Evolutionary conservation across 139 green algal species (phyloP), one percentile per base, ranked within the genome.

Genomic region (Chlorella sp.): DNA sequence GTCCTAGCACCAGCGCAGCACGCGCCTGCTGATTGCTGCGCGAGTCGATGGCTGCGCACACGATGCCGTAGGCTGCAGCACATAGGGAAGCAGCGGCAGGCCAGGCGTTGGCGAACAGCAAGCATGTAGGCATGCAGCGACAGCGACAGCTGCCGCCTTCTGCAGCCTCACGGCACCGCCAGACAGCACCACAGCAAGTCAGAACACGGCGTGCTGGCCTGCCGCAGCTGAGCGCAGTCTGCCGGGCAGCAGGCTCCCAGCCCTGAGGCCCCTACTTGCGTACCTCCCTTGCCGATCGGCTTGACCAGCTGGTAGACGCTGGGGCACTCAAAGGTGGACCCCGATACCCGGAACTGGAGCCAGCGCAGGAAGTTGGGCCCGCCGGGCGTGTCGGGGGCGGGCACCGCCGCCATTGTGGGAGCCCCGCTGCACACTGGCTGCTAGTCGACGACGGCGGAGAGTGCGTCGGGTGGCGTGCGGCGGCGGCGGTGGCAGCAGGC

Each of bases 31-130:
- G 90, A 2, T 88, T 92, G 20, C 90, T 95, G 9, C 87, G 73
- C 6, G 58, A n/a, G 76, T 98, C 91, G 69, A 94, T 93, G 16
- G 97, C 97, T 2, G 94, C 97, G 85, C 94, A 98, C 0, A 99
- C 97, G 2, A 98, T 92, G 30, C 97, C 97, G 76, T 99, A 99
- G 11, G 97, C 97, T 84, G 79, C n/a, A 44, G 67, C 67, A 46
- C 19, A 38, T 32, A 73, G 36, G 67, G 34, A 73, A 38, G 65
- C 65, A 14, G 58, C 58, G 20, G 16, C 46, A 54, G 11, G 46
- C 46, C n/a, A n/a, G n/a, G n/a, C n/a, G n/a, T n/a, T n/a, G n/a
- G n/a, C n/a, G n/a, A n/a, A n/a, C n/a, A n/a, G n/a, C n/a, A n/a
- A n/a, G n/a, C n/a, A n/a, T n/a, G n/a, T n/a, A n/a, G n/a, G n/a